phyloP scores from a whole-genome alignment of 2,329 filamentous ascomycete species.

The Exophiala oligosperma region DNA sequence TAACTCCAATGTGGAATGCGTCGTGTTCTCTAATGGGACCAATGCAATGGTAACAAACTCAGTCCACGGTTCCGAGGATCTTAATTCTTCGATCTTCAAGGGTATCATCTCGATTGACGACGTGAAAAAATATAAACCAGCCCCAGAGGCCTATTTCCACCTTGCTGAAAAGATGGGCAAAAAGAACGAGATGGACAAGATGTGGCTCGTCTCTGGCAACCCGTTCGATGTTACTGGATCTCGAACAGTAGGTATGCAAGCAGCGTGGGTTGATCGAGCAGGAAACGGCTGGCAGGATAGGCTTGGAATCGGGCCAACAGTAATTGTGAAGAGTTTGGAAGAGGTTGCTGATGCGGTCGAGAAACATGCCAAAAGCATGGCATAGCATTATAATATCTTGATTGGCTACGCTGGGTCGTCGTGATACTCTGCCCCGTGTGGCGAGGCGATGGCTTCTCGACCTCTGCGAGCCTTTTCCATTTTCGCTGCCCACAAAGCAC shows the following conservation, averaged over 20 bases:
- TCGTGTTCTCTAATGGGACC: conserved; percentile 72
- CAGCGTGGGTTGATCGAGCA: conserved; percentile 66
- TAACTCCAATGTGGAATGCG: conserved; percentile 49
- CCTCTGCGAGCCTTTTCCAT: conserved; percentile 62
- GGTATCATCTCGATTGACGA: conserved; percentile 63
- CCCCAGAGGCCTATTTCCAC: conserved; percentile 61
- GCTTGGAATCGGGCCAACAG: conserved; percentile 55
- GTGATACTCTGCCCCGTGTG: conserved; percentile 36
- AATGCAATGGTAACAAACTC: conserved; percentile 62
- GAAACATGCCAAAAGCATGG: conserved; percentile 13
- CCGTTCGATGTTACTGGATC: conserved; percentile 73
- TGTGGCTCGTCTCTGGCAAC: conserved; percentile 72
- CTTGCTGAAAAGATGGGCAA: conserved; percentile 55
- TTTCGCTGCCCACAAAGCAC: conserved; percentile 80
- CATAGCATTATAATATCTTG: not conserved
- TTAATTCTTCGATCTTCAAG: conserved; percentile 54
- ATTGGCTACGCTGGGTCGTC: conserved; percentile 34
- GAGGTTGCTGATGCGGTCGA: conserved; percentile 51
- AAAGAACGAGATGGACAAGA: conserved; percentile 44
- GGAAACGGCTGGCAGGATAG: conserved; percentile 66
- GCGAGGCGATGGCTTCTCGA: conserved; percentile 29
- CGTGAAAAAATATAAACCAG: conserved; percentile 64
- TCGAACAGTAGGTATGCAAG: conserved; percentile 59
- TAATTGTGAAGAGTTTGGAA: conserved; percentile 57
- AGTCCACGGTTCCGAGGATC: conserved; percentile 56